These are phyloP conservation scores for Rhamnella rubrinervis DNA, from an alignment of 331 rosid species.

Conservation along the genomic window DNA sequence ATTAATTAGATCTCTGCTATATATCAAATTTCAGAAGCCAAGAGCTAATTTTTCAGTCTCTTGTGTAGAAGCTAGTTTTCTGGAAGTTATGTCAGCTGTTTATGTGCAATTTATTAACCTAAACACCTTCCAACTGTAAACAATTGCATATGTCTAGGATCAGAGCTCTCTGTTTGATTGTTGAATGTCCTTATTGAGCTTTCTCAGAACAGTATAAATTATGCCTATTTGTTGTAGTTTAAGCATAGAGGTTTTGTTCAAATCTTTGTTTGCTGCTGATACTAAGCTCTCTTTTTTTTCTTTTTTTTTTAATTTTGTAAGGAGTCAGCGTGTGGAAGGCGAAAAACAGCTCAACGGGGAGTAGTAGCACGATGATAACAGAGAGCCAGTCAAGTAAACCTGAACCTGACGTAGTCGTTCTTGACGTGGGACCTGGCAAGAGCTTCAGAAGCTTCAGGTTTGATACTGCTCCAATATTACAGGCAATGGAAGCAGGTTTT, in stretches of 20 bases:
- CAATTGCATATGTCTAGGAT: too few species aligned
- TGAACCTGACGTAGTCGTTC: slow-evolving; percentile 46
- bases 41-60: too few species aligned
- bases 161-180: neutral
- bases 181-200: neutral
- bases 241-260: neutral
- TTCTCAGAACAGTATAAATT: too few species aligned
- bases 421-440: slow-evolving; percentile 51
- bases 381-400: slow-evolving; percentile 56
- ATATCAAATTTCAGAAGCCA: too few species aligned
- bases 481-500: slow-evolving; percentile 72
- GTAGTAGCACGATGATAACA: slow-evolving; percentile 38
- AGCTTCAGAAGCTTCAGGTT: slow-evolving; percentile 78
- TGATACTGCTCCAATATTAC: slow-evolving; percentile 53
- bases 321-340: slow-evolving; percentile 83
- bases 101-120: too few species aligned
- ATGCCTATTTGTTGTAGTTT: neutral
- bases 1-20: too few species aligned
- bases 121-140: too few species aligned
- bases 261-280: neutral
- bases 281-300: slow-evolving; percentile 13
- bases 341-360: slow-evolving; percentile 60
- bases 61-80: too few species aligned
- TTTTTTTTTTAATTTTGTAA: slow-evolving; percentile 28
- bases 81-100: too few species aligned